Evolutionary conservation across 306 rosid species (phyloP).

Genomic region (Corylus americana): DNA sequence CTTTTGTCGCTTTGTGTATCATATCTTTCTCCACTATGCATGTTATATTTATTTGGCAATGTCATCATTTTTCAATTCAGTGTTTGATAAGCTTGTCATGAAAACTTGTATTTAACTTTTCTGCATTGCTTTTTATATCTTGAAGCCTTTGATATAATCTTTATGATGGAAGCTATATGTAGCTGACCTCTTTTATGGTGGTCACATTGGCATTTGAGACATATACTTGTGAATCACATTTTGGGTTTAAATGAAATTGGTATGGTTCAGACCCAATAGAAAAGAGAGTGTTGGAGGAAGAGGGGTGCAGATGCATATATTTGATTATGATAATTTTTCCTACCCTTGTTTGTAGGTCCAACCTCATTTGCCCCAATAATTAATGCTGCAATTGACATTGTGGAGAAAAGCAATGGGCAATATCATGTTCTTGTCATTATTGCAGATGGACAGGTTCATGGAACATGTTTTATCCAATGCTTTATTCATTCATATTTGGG

Average conservation of each 20-base stretch:
- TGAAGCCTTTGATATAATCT: not conserved
- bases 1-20: not conserved
- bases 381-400: conserved; percentile 81
- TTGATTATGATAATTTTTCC: conserved; percentile 10
- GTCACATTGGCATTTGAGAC: not conserved
- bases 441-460: conserved; percentile 96
- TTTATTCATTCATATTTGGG: conserved; percentile 8
- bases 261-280: not conserved
- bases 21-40: not conserved
- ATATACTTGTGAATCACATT: not conserved
- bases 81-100: conserved; percentile 1
- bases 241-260: not conserved
- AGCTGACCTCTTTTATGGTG: not conserved
- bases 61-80: not conserved
- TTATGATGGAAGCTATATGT: not conserved
- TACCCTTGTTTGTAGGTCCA: conserved; percentile 62
- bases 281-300: not conserved
- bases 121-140: not conserved
- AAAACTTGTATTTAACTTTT: not conserved
- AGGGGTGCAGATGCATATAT: not conserved
- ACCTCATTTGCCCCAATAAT: conserved; percentile 92
- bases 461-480: conserved; percentile 4
- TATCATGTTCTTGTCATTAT: conserved; percentile 95
- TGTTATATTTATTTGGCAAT: not conserved
- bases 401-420: conserved; percentile 74